Evolutionary conservation across 2,329 filamentous ascomycete genomes (phyloP), one percentile per base, ranked within the genome.

Genomic region (Colletotrichum sublineola): DNA sequence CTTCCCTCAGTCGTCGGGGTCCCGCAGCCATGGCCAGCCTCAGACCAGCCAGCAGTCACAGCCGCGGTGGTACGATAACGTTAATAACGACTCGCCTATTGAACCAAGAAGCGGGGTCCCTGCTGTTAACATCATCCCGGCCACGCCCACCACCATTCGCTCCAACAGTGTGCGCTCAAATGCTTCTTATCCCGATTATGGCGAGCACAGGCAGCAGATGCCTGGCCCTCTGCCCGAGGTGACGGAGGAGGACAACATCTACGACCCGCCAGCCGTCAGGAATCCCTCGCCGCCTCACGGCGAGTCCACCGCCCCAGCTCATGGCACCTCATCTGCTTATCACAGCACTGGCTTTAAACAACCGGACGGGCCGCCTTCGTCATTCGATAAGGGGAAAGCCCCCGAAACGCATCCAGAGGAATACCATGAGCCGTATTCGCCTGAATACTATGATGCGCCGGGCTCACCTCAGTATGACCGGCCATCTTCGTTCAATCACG

Each of bases 161-260:
- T 72, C 69, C 66, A 69, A 69, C 55, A 72, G 69, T 31, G 69
- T 72, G 31, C 69, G 69, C 29, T 72, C 69, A 29, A 67, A 72
- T 46, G 56, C 38, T 5, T 72, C 69, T 33, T 72, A 58, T 33
- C 62, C 56, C 53, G 69, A 53, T 18, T 36, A 62, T 56, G 62
- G 33, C 29, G 66, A 67, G n/a, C 60, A 62, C 18, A 67, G 58
- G 44, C 69, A 72, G 31, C 44, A 48, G 9, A 29, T 61, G 44
- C 9, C 65, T 9, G 65, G 58, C 18, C 58, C 69, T 9, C 57
- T 72, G 2, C 69, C 60, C 40, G 69, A 72, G 33, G 65, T 68
- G 18, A 40, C 57, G 60, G 69, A 72, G 53, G 69, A 72, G 11
- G 69, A 64, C 18, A 69, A 64, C 14, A 69, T 72, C 40, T 72